Percentiles rank a stretch among this genome's conserved stretches.
phyloP scores from a whole-genome alignment of 768 basidiomycete species.

The Xerocomellus chrysenteron region DNA sequence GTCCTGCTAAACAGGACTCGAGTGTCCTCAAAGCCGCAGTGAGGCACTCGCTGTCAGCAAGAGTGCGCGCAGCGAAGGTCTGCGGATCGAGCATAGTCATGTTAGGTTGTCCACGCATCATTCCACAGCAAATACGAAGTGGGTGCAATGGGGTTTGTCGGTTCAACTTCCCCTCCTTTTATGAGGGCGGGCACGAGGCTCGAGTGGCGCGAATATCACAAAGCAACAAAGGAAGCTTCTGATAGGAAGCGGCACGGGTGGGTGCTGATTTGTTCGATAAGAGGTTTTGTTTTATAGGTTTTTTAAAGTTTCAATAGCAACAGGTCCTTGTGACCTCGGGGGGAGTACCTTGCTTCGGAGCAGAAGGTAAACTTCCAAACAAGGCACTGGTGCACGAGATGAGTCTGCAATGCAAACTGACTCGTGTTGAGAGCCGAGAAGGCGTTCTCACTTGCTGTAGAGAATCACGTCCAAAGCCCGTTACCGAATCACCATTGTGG shows the following conservation, averaged over 20 bases:
- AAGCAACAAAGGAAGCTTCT: neutral
- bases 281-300: neutral
- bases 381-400: neutral
- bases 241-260: neutral
- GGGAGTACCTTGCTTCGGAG: no score
- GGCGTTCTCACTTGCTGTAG: neutral
- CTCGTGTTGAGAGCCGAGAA: neutral
- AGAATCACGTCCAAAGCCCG: neutral
- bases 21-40: constrained; percentile 13
- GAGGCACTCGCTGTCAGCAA: constrained; percentile 22
- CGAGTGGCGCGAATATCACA: neutral
- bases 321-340: neutral
- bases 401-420: neutral
- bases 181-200: neutral
- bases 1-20: constrained; percentile 27
- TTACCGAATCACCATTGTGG: neutral
- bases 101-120: neutral
- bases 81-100: constrained; percentile 15
- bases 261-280: neutral
- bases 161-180: neutral
- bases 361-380: neutral
- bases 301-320: neutral
- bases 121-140: neutral
- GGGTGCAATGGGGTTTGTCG: neutral
- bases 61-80: constrained; percentile 15